Evolutionary conservation across 2,329 filamentous ascomycete genomes (phyloP), one percentile per base, ranked within the genome.

Genomic region (Aaosphaeria arxii): DNA sequence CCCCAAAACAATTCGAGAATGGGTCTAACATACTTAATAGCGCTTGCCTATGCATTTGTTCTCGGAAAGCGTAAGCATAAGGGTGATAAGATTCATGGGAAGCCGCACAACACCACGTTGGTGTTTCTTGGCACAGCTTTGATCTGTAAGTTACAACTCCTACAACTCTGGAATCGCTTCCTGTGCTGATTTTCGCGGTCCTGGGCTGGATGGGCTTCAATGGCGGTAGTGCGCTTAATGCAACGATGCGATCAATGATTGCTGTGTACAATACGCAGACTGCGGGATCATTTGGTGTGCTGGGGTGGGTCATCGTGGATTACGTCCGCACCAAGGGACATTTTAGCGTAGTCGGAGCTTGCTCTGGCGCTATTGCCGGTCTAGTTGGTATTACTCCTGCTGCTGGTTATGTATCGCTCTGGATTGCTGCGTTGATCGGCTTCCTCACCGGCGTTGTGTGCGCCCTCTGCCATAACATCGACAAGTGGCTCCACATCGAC

Each of bases 81-180:
- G 39, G 74, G 75, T 43, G 74, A 77, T 46, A 72, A 75, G 51
- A 67, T 72, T 29, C 77, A 79, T 55, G 71, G 74, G 50, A 83
- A 80, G 62, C 77, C 82, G 1, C 83, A 86, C 61, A 86, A 85
- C 63, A 79, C 82, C 0, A 78, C 81, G 0, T 74, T 86, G 1
- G 81, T 86, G 55, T 83, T 82, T 55, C 74, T 86, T 2, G 83
- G 83, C 2, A 86, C 83, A 1, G 72, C 84, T 1, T 71, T 86
- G 38, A 85, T 86, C 51, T 86, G 83, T 82, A 24, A 24, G 17
- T n/a, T n/a, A n/a, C n/a, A n/a, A n/a, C n/a, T n/a, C n/a, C n/a
- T n/a, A n/a, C n/a, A n/a, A n/a, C n/a, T n/a, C n/a, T n/a, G n/a
- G n/a, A n/a, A n/a, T n/a, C n/a, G n/a, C n/a, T n/a, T n/a, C n/a